phyloP scores from a whole-genome alignment of 345 rosid species.

The Brassica incana region DNA sequence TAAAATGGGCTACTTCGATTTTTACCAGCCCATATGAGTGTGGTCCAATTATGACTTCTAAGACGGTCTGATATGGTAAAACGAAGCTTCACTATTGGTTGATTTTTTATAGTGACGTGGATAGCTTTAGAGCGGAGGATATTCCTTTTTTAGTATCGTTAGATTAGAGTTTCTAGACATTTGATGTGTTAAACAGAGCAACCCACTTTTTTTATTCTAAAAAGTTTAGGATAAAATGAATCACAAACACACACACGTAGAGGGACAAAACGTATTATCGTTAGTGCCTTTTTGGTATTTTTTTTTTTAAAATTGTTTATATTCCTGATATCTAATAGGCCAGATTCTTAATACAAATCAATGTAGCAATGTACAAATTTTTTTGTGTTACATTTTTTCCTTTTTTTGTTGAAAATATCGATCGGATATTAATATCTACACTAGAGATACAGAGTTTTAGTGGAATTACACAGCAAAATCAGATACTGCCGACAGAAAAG shows the following conservation, averaged over 20 bases:
- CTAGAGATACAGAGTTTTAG: neutral
- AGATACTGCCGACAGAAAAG: neutral
- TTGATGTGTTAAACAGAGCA: neutral
- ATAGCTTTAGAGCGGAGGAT: no score
- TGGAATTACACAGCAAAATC: conserved; percentile 3
- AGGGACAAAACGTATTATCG: neutral
- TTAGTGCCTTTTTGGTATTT: neutral
- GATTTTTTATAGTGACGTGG: no score
- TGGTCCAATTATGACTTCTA: no score
- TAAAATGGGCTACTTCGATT: no score
- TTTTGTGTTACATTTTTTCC: neutral
- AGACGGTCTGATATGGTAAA: no score
- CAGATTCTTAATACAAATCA: neutral
- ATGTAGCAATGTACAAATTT: neutral
- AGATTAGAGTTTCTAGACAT: neutral
- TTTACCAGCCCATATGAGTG: no score
- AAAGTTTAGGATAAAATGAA: neutral
- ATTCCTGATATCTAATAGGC: neutral
- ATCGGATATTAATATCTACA: neutral
- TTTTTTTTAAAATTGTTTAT: neutral
- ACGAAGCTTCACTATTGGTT: no score
- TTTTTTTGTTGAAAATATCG: neutral
- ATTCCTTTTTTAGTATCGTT: no score
- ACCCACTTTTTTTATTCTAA: neutral
- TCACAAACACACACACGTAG: neutral